Conservation (phyloP, 805 yeast species). For the Kazachstania taianensis region DNA sequence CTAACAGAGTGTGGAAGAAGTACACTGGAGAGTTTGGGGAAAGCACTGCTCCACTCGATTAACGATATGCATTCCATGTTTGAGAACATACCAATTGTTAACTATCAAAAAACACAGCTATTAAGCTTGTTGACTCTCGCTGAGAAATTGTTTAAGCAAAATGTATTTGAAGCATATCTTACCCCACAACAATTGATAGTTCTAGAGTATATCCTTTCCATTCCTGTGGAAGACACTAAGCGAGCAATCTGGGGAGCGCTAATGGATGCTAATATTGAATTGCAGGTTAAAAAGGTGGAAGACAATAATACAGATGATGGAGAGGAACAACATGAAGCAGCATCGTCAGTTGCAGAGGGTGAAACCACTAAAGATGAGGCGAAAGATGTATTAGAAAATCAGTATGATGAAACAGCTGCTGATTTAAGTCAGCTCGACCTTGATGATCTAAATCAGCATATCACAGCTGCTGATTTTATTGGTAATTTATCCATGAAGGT, state of each 20-base stretch:
- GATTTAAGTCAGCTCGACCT: slow-evolving; percentile 34
- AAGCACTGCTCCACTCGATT: too few species aligned
- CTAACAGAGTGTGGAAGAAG: too few species aligned
- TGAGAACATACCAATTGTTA: too few species aligned
- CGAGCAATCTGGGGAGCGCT: slow-evolving; percentile 38
- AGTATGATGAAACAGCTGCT: slow-evolving; percentile 16
- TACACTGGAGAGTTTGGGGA: too few species aligned
- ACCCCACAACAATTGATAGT: slow-evolving; percentile 48
- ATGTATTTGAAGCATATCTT: slow-evolving; percentile 39
- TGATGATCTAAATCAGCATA: slow-evolving; percentile 31
- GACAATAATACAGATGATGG: slow-evolving; percentile 8
- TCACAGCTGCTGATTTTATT: slow-evolving; percentile 38
- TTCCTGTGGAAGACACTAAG: slow-evolving; percentile 18
- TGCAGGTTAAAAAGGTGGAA: slow-evolving; percentile 15
- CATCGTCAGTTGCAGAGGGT: not conserved
- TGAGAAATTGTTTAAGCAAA: slow-evolving; percentile 29
- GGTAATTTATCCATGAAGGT: slow-evolving; percentile 53
- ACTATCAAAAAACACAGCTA: slow-evolving; percentile 27
- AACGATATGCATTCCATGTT: too few species aligned
- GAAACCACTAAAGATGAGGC: not conserved
- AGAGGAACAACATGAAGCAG: not conserved
- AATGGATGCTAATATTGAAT: slow-evolving; percentile 27
- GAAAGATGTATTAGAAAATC: slow-evolving; percentile 1
- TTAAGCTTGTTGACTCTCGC: slow-evolving; percentile 28
- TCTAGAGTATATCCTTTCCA: slow-evolving; percentile 36